Conservation (phyloP, 2,329 filamentous ascomycete genomes). For the Aspergillus neoniger region DNA sequence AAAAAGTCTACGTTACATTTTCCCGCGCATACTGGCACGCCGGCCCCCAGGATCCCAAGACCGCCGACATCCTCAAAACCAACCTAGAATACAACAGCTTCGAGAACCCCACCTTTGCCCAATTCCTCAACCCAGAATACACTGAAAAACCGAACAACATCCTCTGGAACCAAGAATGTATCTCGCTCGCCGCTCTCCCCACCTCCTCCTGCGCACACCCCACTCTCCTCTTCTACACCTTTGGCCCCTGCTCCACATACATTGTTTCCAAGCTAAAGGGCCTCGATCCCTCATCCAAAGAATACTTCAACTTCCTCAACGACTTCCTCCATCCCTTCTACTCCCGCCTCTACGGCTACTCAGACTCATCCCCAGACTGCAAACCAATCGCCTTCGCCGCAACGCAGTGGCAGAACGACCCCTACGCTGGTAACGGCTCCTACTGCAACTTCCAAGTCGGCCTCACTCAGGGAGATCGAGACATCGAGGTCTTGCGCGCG, state of each 20-base stretch:
- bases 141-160: conserved; percentile 61
- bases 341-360: conserved; percentile 71
- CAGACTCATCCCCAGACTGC: conserved; percentile 56
- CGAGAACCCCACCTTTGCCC: conserved; percentile 66
- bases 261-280: conserved; percentile 39
- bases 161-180: conserved; percentile 72
- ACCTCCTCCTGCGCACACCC: conserved; percentile 62
- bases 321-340: conserved; percentile 77
- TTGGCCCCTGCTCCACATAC: conserved; percentile 46
- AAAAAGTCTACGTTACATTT: conserved; percentile 66
- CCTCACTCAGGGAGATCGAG: conserved; percentile 66
- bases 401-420: conserved; percentile 77
- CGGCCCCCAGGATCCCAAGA: conserved; percentile 24
- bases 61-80: conserved; percentile 6
- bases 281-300: conserved; percentile 41
- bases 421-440: conserved; percentile 76
- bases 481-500: conserved; percentile 63
- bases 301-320: conserved; percentile 59
- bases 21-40: conserved; percentile 72
- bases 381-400: conserved; percentile 64
- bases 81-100: conserved; percentile 27
- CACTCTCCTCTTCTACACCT: conserved; percentile 75
- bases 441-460: conserved; percentile 86
- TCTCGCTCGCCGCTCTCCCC: conserved; percentile 73
- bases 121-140: conserved; percentile 74